Conservation (phyloP, 2,329 filamentous ascomycete species). For the Madurella mycetomatis region DNA sequence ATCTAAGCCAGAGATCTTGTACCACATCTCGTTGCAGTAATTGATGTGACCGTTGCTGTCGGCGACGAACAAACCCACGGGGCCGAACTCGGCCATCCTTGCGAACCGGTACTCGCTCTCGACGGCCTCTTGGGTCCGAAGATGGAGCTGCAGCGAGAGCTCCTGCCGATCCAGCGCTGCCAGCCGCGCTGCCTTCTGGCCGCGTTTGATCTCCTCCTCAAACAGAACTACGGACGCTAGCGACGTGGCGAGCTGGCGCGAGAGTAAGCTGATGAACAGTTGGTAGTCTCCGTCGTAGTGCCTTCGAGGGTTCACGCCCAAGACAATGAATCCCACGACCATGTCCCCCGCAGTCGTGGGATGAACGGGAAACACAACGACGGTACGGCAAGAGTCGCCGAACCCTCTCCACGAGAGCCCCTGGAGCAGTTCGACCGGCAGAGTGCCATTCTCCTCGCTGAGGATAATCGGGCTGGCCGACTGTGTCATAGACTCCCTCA, state of each 20-base stretch:
- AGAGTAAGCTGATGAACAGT: constrained; percentile 70
- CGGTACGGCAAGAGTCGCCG: constrained; percentile 62
- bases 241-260: constrained; percentile 71
- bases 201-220: constrained; percentile 74
- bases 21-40: constrained; percentile 79
- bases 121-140: constrained; percentile 57
- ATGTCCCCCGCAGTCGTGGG: constrained; percentile 67
- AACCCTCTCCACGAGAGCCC: constrained; percentile 68
- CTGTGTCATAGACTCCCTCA: constrained; percentile 68
- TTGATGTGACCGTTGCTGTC: constrained; percentile 65
- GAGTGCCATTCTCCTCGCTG: constrained; percentile 60
- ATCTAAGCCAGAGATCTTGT: constrained; percentile 64
- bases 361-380: constrained; percentile 75
- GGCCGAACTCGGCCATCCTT: constrained; percentile 78
- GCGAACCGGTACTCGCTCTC: constrained; percentile 76
- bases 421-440: constrained; percentile 60
- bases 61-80: constrained; percentile 83
- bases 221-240: constrained; percentile 78
- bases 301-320: constrained; percentile 73
- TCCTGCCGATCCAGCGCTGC: constrained; percentile 74
- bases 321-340: constrained; percentile 71
- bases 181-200: constrained; percentile 67
- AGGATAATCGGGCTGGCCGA: constrained; percentile 63
- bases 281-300: constrained; percentile 79
- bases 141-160: constrained; percentile 68